Base-by-base conservation (phyloP, 2,329 filamentous ascomycete genomes). In the Tolypocladium endophyticum region DNA sequence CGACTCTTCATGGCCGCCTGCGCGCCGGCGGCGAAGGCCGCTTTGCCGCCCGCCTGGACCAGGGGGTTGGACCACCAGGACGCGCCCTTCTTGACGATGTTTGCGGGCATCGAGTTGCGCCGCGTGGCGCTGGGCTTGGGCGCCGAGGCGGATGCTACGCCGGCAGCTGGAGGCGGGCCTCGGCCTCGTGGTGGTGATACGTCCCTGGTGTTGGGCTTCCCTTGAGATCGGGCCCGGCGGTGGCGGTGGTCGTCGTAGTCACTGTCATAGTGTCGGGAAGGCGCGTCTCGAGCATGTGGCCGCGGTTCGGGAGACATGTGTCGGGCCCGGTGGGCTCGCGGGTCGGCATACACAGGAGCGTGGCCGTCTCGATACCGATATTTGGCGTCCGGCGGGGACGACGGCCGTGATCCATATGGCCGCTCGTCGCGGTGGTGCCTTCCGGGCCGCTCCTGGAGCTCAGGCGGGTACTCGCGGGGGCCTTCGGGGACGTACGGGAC, bases 1-100 rank as follows among this genome's bases (percentile, higher is more conserved):
- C 77, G 76, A 55, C 76, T 71, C 55, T 76, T 73, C 70, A 79
- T 76, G 11, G 77, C 77, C 3, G 79, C 77, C 55, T 80, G 71
- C 1, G 78, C 79, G 41, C 78, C 79, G 0, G 79, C 79, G 39
- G 76, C 73, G 1, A 81, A 67, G 3, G 79, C 79, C 1, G 77
- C 77, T 4, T 76, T 73, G 1, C 77, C 77, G 0, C 78, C 77
- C n/a, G 73, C 72, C 56, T 75, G 72, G 2, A 75, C 57, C 41
- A 72, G 38, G 1, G 73, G 72, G 45, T 75, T 74, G 61, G 73
- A 66, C 72, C 72, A 75, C 73, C 73, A 75, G 16, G 65, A 59
- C 11, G 57, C 62, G 23, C 41, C 59, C 57, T 63, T 63, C 30
- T 71, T 16, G 65, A 64, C 35, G 60, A 57, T 30, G 59, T 52